A percentile compares a stretch with the other conserved stretches of the same genome.
Evolutionary conservation across 2,329 filamentous ascomycete genomes (phyloP).

Genomic region (Juglanconis sp.): DNA sequence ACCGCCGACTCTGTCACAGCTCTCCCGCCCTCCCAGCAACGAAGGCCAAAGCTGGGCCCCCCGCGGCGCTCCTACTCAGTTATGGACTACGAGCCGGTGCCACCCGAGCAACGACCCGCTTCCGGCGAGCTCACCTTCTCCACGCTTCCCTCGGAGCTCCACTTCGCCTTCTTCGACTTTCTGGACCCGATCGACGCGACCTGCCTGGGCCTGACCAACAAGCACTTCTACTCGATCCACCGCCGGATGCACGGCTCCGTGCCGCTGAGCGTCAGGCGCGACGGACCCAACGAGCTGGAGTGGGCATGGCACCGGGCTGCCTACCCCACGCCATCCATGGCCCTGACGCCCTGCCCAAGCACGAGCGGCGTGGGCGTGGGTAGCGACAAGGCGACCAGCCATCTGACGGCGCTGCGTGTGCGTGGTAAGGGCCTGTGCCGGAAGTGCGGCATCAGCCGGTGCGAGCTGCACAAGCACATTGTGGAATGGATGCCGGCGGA

Average conservation of each 20-base stretch:
- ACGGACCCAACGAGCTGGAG: constrained; percentile 61
- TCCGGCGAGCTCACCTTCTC: constrained; percentile 42
- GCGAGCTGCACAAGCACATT: constrained; percentile 62
- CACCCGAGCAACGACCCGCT: constrained; percentile 43
- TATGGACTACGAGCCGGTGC: constrained; percentile 57
- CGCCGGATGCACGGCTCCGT: constrained; percentile 53
- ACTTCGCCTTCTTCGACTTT: constrained; percentile 58
- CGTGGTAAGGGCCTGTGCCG: constrained; percentile 60
- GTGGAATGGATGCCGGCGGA: constrained; percentile 55
- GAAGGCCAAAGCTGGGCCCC: constrained; percentile 37
- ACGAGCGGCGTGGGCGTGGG: constrained; percentile 8
- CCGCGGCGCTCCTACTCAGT: constrained; percentile 58
- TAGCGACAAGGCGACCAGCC: constrained; percentile 20
- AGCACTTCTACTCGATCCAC: constrained; percentile 57
- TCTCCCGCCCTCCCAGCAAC: constrained; percentile 12
- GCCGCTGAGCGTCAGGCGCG: constrained; percentile 53
- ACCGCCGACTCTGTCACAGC: constrained; percentile 18
- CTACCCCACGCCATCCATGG: constrained; percentile 26
- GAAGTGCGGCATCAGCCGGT: constrained; percentile 59
- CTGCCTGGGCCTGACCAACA: constrained; percentile 58
- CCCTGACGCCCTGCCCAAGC: constrained; percentile 7
- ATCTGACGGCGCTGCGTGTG: constrained; percentile 47
- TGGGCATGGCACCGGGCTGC: constrained; percentile 60
- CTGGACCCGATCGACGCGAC: constrained; percentile 64
- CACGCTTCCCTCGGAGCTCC: constrained; percentile 57